Evolutionary conservation across 2,329 filamentous ascomycete genomes (phyloP).

Genomic region (Exophiala lecanii-corni): DNA sequence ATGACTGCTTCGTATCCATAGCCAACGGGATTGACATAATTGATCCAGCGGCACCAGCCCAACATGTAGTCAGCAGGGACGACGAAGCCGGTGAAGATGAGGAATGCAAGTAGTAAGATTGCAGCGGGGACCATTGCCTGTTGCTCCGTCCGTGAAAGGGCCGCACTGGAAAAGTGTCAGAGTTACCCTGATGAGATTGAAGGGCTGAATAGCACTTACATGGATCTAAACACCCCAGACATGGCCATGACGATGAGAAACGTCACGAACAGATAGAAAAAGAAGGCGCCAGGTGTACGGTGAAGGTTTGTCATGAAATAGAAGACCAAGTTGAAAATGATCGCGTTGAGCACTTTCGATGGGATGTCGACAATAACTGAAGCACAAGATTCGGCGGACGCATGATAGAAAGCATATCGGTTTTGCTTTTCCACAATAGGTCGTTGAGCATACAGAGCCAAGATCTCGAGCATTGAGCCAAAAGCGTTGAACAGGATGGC

Average conservation of each 20-base stretch:
- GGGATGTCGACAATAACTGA: conserved; percentile 48
- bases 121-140: conserved; percentile 54
- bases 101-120: conserved; percentile 49
- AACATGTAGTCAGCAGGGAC: conserved; percentile 56
- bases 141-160: conserved; percentile 64
- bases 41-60: conserved; percentile 64
- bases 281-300: conserved; percentile 50
- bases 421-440: conserved; percentile 88
- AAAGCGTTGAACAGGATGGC: conserved; percentile 79
- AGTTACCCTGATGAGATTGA: no score
- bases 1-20: conserved; percentile 62
- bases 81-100: conserved; percentile 64
- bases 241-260: conserved; percentile 55
- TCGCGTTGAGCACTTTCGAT: conserved; percentile 56
- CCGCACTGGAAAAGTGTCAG: conserved; percentile 60
- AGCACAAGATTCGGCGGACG: conserved; percentile 73
- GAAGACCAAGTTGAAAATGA: conserved; percentile 53
- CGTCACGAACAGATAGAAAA: conserved; percentile 57
- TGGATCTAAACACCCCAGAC: conserved; percentile 57
- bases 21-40: conserved; percentile 60
- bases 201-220: no score
- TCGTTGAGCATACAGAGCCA: conserved; percentile 78
- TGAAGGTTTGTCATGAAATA: conserved; percentile 62
- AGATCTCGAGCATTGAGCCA: conserved; percentile 61
- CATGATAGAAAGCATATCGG: conserved; percentile 83